phyloP scores from a whole-genome alignment of 768 basidiomycete species.

The Agrocybe praecox region DNA sequence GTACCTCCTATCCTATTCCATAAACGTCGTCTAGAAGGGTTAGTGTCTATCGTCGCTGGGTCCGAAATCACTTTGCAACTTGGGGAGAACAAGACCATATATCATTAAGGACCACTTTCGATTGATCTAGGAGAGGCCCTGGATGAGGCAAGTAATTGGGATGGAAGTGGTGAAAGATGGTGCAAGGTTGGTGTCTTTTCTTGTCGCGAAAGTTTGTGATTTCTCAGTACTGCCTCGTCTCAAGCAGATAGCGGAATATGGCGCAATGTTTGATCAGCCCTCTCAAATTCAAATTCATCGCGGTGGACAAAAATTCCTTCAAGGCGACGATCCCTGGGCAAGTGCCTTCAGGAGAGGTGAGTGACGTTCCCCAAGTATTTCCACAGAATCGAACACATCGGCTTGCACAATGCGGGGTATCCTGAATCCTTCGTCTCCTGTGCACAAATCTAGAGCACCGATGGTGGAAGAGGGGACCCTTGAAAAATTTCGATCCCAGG shows the following conservation, averaged over 20 bases:
- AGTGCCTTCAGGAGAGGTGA: constrained; percentile 40
- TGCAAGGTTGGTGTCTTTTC: constrained; percentile 43
- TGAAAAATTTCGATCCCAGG: constrained; percentile 49
- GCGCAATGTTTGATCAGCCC: constrained; percentile 34
- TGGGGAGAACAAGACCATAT: constrained; percentile 33
- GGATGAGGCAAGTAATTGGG: constrained; percentile 36
- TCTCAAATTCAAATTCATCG: constrained; percentile 33
- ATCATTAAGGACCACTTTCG: constrained; percentile 42
- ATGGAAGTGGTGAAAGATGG: constrained; percentile 48
- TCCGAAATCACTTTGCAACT: constrained; percentile 34
- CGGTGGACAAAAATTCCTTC: constrained; percentile 28
- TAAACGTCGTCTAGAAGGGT: constrained; percentile 14
- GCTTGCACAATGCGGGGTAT: constrained; percentile 42
- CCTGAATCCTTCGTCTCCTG: constrained; percentile 50
- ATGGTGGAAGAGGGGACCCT: constrained; percentile 42
- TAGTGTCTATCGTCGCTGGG: constrained; percentile 37
- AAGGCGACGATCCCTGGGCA: constrained; percentile 37
- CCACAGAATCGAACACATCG: constrained; percentile 46
- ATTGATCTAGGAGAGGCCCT: constrained; percentile 51
- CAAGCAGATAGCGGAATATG: constrained; percentile 37
- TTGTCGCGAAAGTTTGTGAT: not conserved
- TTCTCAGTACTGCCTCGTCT: not conserved
- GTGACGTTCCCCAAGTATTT: too few species aligned
- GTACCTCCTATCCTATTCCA: not conserved
- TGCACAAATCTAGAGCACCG: constrained; percentile 44